Evolutionary conservation across 2,329 filamentous ascomycete species (phyloP), one percentile per base, ranked within the genome.

Genomic region (Cercospora sesami): DNA sequence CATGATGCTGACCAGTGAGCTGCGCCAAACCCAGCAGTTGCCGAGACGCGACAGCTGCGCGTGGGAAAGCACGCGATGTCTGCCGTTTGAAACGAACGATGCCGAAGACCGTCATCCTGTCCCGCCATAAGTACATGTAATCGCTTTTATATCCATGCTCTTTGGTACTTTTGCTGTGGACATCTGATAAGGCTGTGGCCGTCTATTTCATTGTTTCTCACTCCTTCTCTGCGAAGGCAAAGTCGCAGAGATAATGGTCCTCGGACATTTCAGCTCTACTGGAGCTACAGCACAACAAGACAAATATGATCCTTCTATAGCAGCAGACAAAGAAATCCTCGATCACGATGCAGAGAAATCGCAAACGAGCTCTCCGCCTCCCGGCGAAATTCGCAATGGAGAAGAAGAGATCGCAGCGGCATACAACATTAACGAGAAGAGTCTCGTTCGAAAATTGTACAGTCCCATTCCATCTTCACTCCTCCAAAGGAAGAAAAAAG

Each of bases 401-500:
- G 28, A 63, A 26, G 71, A 63, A 26, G 71, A 72, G 18, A 62
- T 72, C 48, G 71, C 69, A n/a, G 67, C 68, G 1, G 57, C 67
- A 55, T 66, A 69, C 58, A 71, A 73, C 45, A 75, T 90, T 33
- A 84, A 86, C 64, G 88, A 90, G 73, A 85, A 82, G 48, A 79
- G 81, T 0, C 78, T 91, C 1, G 73, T 91, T 6, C 81, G 88
- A 9, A 91, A 86, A 80, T 84, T 83, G 53, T 67, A 28, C 26
- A 33, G 16, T 28, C 55, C n/a, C 3, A 30, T 10, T 10, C 30
- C 26, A 26, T 26, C 5, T 26, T 26, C 26, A 26, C 5, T 26
- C 3, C 26, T 26, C 26, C 26, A 26, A 26, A 5, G 26, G 5
- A 26, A 26, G 26, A 26, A 26, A 26, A 26, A 26, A 26, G 26